Evolutionary conservation across 192 early-diverging fungal species (phyloP).

Genomic region (Coemansia sp.): DNA sequence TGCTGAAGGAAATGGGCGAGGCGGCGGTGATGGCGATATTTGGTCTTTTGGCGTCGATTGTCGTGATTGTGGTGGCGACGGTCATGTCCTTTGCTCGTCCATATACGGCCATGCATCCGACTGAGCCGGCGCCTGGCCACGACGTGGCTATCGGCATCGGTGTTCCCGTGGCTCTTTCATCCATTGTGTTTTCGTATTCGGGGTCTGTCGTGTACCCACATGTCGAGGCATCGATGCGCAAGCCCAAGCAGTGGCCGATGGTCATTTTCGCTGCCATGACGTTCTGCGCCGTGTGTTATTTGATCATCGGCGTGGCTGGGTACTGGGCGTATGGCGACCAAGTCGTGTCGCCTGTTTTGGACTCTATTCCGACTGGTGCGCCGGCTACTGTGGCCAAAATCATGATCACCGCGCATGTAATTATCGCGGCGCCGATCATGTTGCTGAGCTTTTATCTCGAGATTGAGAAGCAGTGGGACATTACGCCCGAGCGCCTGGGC

Average conservation of each 20-base stretch:
- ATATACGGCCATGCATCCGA: conserved; percentile 38
- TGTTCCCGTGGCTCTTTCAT: conserved; percentile 65
- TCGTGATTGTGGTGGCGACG: conserved; percentile 65
- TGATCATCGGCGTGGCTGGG: conserved; percentile 64
- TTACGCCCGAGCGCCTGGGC: conserved; percentile 45
- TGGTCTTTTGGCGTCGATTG: conserved; percentile 66
- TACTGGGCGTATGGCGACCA: conserved; percentile 70
- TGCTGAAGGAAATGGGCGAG: conserved; percentile 75
- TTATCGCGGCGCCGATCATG: conserved; percentile 75
- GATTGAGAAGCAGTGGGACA: conserved; percentile 60
- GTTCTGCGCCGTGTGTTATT: conserved; percentile 64
- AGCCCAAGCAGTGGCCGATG: conserved; percentile 65
- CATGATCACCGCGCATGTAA: conserved; percentile 74
- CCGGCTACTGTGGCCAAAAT: conserved; percentile 64
- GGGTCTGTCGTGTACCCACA: conserved; percentile 82
- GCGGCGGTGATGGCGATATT: conserved; percentile 67
- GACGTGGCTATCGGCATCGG: conserved; percentile 38
- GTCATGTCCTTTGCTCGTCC: conserved; percentile 50
- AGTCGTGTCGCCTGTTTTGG: conserved; percentile 64
- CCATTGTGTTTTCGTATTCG: conserved; percentile 71
- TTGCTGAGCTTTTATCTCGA: conserved; percentile 70
- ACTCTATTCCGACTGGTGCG: conserved; percentile 62
- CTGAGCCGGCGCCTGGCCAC: conserved; percentile 19
- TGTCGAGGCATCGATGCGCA: conserved; percentile 70
- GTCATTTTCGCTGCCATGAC: conserved; percentile 61